Base-by-base conservation (phyloP, 1,139 yeast genomes). In the Nakaseomyces glabratus region DNA sequence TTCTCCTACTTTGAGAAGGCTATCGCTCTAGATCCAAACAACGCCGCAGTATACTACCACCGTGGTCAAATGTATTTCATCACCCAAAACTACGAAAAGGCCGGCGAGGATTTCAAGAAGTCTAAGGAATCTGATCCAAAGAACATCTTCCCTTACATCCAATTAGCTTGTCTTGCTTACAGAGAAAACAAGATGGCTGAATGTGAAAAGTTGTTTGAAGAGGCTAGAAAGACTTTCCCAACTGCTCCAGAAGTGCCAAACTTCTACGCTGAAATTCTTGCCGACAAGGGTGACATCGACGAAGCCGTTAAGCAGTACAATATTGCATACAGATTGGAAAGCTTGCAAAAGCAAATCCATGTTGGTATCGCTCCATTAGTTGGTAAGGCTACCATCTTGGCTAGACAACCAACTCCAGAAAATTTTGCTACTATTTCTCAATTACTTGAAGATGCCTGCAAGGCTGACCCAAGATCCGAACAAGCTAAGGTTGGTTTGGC, bases 261-360 rank as follows among this genome's bases (percentile, higher is more conserved):
- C 66, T 90, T 86, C 63, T 84, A 77, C 55, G 97, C 96, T 56
- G 97, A 88, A 65, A 79, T 88, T 36, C 69, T 86, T 53, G 76
- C 85, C 45, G 96, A 86, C 57, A 71, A 73, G 50, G 81, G 82
- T 50, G 81, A 81, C 47, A 63, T 71, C 42, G 69, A 62, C 31
- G 80, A 71, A 46, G 95, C 97, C 40, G 63, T 75, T 42, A 74
- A 74, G 57, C 88, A 84, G 65, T 86, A 85, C 59, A 95, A 86
- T 47, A 71, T 73, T 51, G 85, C 97, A 38, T 77, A 79, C 39
- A 75, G 82, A 57, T 68, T 88, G 54, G 95, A 85, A 69, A 61
- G 58, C 42, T 53, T 63, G 45, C 53, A 54, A 37, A 50, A 56
- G 41, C 46, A 58, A 30, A 64, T 67, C 24, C 76, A 78, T 35